Percentiles rank a stretch among this genome's conserved stretches.
These are phyloP conservation scores for Microstegium vimineum DNA, from an alignment of 176 grass and related monocot genomes.

Conservation along the genomic window DNA sequence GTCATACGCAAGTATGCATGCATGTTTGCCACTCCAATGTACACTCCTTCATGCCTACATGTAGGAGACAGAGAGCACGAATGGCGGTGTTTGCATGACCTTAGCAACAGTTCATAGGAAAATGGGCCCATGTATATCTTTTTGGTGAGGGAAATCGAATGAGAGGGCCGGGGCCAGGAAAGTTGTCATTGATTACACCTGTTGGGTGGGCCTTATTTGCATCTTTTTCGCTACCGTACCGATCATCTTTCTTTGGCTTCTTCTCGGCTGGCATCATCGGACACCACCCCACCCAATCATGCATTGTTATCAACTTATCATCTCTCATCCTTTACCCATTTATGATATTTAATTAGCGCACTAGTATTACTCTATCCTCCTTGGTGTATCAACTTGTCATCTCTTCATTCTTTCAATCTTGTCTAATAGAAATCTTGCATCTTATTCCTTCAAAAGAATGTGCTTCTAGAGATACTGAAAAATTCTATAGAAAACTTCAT, in stretches of 20 bases:
- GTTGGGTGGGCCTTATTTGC: not conserved
- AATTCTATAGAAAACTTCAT: too few species aligned
- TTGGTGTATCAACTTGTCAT: too few species aligned
- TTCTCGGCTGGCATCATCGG: conserved; percentile 13
- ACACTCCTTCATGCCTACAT: not conserved
- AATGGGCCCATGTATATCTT: not conserved
- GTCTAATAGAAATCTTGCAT: too few species aligned
- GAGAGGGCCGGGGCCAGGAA: not conserved
- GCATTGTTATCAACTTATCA: not conserved
- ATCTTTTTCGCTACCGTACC: not conserved
- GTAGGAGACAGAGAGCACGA: not conserved
- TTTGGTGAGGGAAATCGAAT: not conserved
- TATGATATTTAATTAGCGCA: not conserved
- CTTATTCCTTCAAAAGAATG: too few species aligned
- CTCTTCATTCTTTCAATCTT: too few species aligned
- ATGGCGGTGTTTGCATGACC: not conserved
- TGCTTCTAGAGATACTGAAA: too few species aligned
- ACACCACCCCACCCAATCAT: not conserved
- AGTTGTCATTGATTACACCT: conserved; percentile 1
- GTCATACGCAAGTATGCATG: too few species aligned
- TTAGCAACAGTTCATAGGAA: not conserved
- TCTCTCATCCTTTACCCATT: not conserved
- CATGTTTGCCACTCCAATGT: too few species aligned
- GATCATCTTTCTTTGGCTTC: conserved; percentile 9
- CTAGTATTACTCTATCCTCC: too few species aligned